A percentile compares a stretch with the other conserved stretches of the same genome.
Conservation (phyloP, 306 rosid species). For the Pueraria montana region DNA sequence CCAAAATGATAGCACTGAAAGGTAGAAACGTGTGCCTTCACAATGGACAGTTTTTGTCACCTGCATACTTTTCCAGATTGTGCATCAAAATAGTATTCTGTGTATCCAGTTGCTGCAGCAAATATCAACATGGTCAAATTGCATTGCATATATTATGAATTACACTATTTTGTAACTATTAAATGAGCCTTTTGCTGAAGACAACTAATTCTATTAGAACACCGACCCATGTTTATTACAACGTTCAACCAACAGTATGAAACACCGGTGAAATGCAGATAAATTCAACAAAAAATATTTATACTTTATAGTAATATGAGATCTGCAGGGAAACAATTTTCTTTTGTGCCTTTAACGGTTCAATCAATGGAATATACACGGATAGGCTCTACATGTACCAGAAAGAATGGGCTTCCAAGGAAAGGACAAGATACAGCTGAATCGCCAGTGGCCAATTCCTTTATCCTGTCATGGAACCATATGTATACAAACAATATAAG, state of each 20-base stretch:
- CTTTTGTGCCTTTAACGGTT: neutral
- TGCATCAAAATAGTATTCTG: slow-evolving; percentile 84
- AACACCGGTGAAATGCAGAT: slow-evolving; percentile 8
- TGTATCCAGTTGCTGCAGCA: slow-evolving; percentile 94
- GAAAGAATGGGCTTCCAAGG: slow-evolving; percentile 99
- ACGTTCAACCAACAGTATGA: neutral
- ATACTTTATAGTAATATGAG: neutral
- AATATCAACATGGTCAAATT: slow-evolving; percentile 35
- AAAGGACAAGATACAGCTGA: slow-evolving; percentile 80
- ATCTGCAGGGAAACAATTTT: slow-evolving; percentile 5
- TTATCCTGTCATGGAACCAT: slow-evolving; percentile 67
- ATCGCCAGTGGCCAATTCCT: slow-evolving; percentile 90
- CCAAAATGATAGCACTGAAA: slow-evolving; percentile 11
- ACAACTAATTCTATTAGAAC: slow-evolving; percentile 27
- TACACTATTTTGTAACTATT: slow-evolving; percentile 2
- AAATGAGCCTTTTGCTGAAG: slow-evolving; percentile 12
- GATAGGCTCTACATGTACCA: slow-evolving; percentile 58
- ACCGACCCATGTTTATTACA: neutral
- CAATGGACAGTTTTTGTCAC: slow-evolving; percentile 57
- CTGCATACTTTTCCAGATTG: slow-evolving; percentile 90
- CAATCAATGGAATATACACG: slow-evolving; percentile 4
- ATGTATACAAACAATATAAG: slow-evolving; percentile 1
- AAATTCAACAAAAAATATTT: neutral
- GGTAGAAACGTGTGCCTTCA: slow-evolving; percentile 7
- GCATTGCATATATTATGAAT: slow-evolving; percentile 6